Percentiles rank a stretch among this genome's conserved stretches.
These are phyloP conservation scores for Lichina pygmaea DNA, from an alignment of 495 filamentous ascomycete species.

Conservation along the genomic window DNA sequence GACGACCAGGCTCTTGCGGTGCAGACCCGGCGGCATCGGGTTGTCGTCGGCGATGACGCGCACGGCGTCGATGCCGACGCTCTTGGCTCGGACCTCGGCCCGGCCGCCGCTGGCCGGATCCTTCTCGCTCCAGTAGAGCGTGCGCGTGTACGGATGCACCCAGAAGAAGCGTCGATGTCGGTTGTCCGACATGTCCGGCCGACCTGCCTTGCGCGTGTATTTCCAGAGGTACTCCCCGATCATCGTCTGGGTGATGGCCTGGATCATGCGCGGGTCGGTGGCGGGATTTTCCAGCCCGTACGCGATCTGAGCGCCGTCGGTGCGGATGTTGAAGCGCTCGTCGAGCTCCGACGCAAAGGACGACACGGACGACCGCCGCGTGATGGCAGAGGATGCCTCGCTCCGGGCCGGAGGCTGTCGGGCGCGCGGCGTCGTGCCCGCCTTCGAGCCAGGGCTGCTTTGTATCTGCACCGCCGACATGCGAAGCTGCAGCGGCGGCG, in stretches of 20 bases:
- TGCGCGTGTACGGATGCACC: constrained; percentile 94
- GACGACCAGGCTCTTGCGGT: constrained; percentile 76
- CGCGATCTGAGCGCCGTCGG: constrained; percentile 26
- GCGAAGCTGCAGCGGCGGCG: constrained; percentile 13
- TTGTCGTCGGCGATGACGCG: constrained; percentile 91
- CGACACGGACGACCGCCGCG: constrained; percentile 60
- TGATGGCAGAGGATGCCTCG: constrained; percentile 21
- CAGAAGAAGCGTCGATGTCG: constrained; percentile 92
- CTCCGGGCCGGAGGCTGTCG: constrained; percentile 20
- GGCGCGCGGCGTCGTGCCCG: constrained; percentile 28
- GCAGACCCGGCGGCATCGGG: constrained; percentile 77
- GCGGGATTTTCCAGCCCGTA: constrained; percentile 26
- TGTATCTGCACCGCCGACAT: constrained; percentile 15
- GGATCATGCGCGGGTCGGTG: constrained; percentile 94
- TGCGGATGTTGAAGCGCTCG: constrained; percentile 53
- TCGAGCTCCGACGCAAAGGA: constrained; percentile 91
- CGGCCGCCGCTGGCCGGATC: constrained; percentile 61
- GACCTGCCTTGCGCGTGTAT: constrained; percentile 78
- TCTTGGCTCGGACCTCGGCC: constrained; percentile 68
- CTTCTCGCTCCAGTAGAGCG: constrained; percentile 84
- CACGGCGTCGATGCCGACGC: constrained; percentile 79
- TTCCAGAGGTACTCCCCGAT: constrained; percentile 98
- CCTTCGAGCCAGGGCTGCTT: constrained; percentile 12
- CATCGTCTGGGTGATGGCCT: constrained; percentile 98
- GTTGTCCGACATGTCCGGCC: constrained; percentile 61